Evolutionary conservation across 1,139 yeast species (phyloP), one percentile per base, ranked within the genome.

Genomic region (Geotrichum restrictum): DNA sequence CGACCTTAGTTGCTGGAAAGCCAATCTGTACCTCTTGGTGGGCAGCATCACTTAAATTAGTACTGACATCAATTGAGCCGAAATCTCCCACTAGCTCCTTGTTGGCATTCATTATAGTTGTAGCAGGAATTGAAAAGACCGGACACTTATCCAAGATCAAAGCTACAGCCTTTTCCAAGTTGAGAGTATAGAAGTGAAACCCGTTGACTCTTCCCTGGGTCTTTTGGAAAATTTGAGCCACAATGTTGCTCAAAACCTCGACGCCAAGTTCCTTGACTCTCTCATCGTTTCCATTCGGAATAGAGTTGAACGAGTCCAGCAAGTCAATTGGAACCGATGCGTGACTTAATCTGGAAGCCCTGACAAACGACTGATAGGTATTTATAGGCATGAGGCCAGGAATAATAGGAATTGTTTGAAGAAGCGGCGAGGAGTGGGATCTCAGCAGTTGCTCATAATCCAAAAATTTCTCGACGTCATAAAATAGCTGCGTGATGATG

Each of bases 371-470:
- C 60, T 82, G 81, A 67, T 82, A 89, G 2, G 96, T 91, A 62
- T 91, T 89, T 36, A 94, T 83, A n/a, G 99, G 98, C 94, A 93
- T 86, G 60, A 93, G 74, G 1, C 98, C 98, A 0, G 98, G 98
- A 48, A 93, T 78, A 43, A 93, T 73, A 11, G 86, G 80, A 39
- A 85, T 71, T 34, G 74, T 74, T 56, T 70, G 60, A 22, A 77
- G 70, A 3, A 75, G 69, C 65, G 76, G 65, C 65, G 80, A 47
- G 56, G 69, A 55, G 69, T 70, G 70, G 68, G 77, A 68, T 62
- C 77, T 59, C 13, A 74, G 60, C 68, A 52, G 57, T 45, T 68
- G 61, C 56, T 81, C 85, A 66, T 79, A 85, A 3, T 62, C 64
- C 34, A 82, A 57, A 61, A 81, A 83, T 62, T 79, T 79, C 34